Evolutionary conservation across 768 basidiomycete genomes (phyloP), one percentile per base, ranked within the genome.

Genomic region (Termitomyces heimii): DNA sequence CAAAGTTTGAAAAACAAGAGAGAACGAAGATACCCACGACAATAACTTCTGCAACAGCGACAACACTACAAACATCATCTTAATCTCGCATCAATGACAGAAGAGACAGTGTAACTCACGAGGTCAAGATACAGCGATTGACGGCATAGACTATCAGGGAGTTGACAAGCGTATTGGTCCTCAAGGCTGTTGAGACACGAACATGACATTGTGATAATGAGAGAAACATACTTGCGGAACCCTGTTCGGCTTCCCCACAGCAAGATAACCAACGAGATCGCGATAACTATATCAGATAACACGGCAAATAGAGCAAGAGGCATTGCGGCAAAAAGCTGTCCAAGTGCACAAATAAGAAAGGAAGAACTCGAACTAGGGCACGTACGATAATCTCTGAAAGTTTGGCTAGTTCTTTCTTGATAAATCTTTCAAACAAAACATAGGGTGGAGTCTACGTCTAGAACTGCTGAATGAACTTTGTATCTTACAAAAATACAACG

Each of bases 41-140:
- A 39, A 75, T 73, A 6, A 77, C 71, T 60, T 76, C 75, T 1
- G 68, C 64, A 0, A 75, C 64, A 20, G 75, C 75, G 20, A 74
- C 71, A 20, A 70, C 66, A 18, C 74, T 56, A 34, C 2, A 45
- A 29, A 28, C 9, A 12, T 22, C 43, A 42, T 8, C 18, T 16
- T 46, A 42, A 31, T 51, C 5, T 53, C 28, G 20, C 18, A 9
- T 18, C 1, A 7, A 48, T 39, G 10, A 26, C 7, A 43, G 16
- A 7, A 10, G 4, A 18, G 44, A 35, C 1, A 39, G 53, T 39
- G 18, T 1, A 4, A 67, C 77, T 53, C 58, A 80, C 78, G 76
- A 76, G 31, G 79, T 80, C 39, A 81, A 63, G 13, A 81, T 57
- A 54, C 78, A 80, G 5, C 78, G 78, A 58, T 80, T 80, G 59